Percentiles rank a stretch among this genome's conserved stretches.
Conservation (phyloP, 371 early-diverging fungal genomes). For the Lichtheimia ornata region DNA sequence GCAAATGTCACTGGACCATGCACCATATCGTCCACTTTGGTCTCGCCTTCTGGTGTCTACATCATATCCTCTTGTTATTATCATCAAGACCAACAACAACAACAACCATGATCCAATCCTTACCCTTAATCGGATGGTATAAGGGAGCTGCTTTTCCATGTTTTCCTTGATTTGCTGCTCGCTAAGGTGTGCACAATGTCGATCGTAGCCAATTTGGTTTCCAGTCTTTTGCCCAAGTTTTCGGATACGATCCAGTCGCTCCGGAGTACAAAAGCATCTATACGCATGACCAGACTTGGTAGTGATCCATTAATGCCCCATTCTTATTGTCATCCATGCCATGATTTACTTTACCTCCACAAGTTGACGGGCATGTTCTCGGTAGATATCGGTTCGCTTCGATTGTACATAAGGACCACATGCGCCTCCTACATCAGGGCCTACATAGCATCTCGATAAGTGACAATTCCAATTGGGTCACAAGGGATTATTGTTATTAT, state of each 20-base stretch:
- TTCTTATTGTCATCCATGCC: too few species aligned
- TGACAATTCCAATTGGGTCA: background rate
- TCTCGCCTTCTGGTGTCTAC: slow-evolving; percentile 64
- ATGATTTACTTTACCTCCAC: slow-evolving; percentile 46
- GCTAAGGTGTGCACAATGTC: slow-evolving; percentile 74
- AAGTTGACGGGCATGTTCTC: slow-evolving; percentile 65
- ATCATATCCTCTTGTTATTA: background rate
- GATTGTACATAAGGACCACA: slow-evolving; percentile 82
- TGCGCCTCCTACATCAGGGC: slow-evolving; percentile 64
- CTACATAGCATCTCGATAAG: slow-evolving; percentile 22
- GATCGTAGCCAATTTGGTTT: slow-evolving; percentile 74
- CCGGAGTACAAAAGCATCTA: slow-evolving; percentile 85
- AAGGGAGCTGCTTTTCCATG: slow-evolving; percentile 54
- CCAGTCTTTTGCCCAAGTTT: slow-evolving; percentile 59
- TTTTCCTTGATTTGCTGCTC: slow-evolving; percentile 63
- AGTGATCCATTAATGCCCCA: too few species aligned
- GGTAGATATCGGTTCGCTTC: slow-evolving; percentile 73
- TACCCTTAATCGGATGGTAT: slow-evolving; percentile 78
- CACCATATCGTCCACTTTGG: slow-evolving; percentile 72
- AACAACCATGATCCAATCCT: slow-evolving; percentile 6
- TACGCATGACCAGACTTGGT: slow-evolving; percentile 78
- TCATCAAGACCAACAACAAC: background rate
- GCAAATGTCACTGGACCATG: slow-evolving; percentile 75
- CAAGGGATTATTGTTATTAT: background rate
- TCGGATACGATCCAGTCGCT: slow-evolving; percentile 69